These are phyloP conservation scores for Syzygium aromaticum DNA, from an alignment of 345 rosid genomes.

Conservation along the genomic window DNA sequence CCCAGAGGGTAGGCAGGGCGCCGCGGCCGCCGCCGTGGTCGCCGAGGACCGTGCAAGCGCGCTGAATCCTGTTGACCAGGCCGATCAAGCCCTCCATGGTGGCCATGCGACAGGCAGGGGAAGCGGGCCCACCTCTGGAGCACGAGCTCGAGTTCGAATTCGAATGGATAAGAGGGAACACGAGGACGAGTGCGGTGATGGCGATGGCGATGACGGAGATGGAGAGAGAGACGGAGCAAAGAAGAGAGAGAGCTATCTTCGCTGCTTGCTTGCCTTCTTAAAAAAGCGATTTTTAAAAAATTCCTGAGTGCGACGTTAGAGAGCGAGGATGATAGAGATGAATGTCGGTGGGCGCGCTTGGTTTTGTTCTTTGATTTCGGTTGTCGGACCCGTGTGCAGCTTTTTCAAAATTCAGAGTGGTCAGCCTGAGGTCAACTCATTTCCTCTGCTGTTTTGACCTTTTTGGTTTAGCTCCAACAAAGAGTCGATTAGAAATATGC, in stretches of 20 bases:
- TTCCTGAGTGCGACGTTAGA: background rate
- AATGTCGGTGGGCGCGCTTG: background rate
- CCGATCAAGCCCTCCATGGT: conserved; percentile 57
- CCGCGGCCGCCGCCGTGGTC: conserved; percentile 26
- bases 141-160: background rate
- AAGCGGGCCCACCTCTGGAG: background rate
- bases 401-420: background rate
- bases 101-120: conserved; percentile 5
- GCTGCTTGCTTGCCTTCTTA: background rate
- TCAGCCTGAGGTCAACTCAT: background rate
- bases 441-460: background rate
- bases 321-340: background rate
- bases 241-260: conserved; percentile 13
- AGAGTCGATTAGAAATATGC: background rate
- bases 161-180: background rate
- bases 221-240: background rate
- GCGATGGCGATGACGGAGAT: background rate
- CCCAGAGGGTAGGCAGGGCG: conserved; percentile 62
- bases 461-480: background rate
- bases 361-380: background rate
- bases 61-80: conserved; percentile 45
- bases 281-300: background rate
- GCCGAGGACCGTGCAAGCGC: conserved; percentile 55
- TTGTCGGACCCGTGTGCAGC: background rate
- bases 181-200: background rate